A percentile compares a stretch with the other conserved stretches of the same genome.
Evolutionary conservation across 2,329 filamentous ascomycete species (phyloP).

Genomic region (Knoxdaviesia capensis): DNA sequence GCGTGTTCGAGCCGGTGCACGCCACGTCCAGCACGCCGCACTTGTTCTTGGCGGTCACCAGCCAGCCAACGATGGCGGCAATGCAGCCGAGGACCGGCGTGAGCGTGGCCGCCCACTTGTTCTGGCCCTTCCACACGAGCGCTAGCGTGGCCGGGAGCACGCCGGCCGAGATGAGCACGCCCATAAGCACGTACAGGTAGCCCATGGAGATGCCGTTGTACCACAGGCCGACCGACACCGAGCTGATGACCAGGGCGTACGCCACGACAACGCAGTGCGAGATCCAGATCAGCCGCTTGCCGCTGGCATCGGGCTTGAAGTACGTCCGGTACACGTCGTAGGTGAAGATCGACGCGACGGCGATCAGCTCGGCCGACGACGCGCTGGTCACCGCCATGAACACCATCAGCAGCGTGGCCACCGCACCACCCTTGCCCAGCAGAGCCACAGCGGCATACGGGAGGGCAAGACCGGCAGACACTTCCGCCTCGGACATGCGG

Average conservation of each 20-base stretch:
- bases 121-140: slow-evolving; percentile 63
- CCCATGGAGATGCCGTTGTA: slow-evolving; percentile 70
- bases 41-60: slow-evolving; percentile 51
- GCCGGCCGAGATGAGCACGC: slow-evolving; percentile 69
- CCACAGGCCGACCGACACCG: slow-evolving; percentile 54
- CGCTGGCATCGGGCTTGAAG: slow-evolving; percentile 57
- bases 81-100: slow-evolving; percentile 46
- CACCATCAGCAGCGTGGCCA: slow-evolving; percentile 57
- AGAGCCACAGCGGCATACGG: slow-evolving; percentile 72
- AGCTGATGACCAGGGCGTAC: slow-evolving; percentile 61
- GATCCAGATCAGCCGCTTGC: slow-evolving; percentile 60
- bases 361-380: slow-evolving; percentile 66
- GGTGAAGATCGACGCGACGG: slow-evolving; percentile 69
- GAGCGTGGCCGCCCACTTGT: slow-evolving; percentile 47
- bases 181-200: slow-evolving; percentile 80
- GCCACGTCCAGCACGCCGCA: slow-evolving; percentile 49
- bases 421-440: slow-evolving; percentile 62
- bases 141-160: slow-evolving; percentile 69
- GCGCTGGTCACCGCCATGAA: slow-evolving; percentile 85
- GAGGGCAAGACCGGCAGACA: slow-evolving; percentile 65
- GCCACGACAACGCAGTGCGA: slow-evolving; percentile 49
- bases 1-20: slow-evolving; percentile 63
- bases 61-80: slow-evolving; percentile 52
- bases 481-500: slow-evolving; percentile 52
- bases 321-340: slow-evolving; percentile 83